These are phyloP conservation scores for Asterophora lycoperdoides DNA, from an alignment of 768 basidiomycete genomes.

Conservation along the genomic window DNA sequence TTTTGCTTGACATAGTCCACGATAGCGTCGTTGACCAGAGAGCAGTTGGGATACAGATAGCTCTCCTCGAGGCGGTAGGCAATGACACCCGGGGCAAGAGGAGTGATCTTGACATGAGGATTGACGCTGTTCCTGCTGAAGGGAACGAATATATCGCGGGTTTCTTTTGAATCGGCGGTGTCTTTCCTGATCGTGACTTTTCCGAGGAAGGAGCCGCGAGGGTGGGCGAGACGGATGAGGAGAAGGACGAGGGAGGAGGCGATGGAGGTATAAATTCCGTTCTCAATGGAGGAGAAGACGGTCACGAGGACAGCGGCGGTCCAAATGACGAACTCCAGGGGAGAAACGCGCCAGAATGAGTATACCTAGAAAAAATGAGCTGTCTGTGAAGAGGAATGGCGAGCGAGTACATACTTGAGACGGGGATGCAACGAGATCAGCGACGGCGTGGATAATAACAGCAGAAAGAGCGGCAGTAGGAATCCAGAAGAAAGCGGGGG, in stretches of 20 bases:
- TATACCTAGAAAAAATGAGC: slow-evolving; percentile 49
- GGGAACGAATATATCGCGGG: slow-evolving; percentile 84
- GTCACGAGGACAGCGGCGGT: slow-evolving; percentile 82
- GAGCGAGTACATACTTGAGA: slow-evolving; percentile 36
- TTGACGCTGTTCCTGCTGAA: slow-evolving; percentile 60
- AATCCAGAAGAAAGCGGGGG: slow-evolving; percentile 90
- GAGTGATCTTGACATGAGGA: slow-evolving; percentile 62
- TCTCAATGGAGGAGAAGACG: slow-evolving; percentile 90
- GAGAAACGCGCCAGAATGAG: slow-evolving; percentile 90
- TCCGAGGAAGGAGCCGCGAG: slow-evolving; percentile 89
- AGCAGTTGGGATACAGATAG: slow-evolving; percentile 80
- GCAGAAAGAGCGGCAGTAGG: slow-evolving; percentile 81
- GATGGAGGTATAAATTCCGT: slow-evolving; percentile 88
- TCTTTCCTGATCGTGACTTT: slow-evolving; percentile 59
- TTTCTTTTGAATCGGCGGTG: slow-evolving; percentile 28
- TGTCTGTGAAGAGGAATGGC: neutral
- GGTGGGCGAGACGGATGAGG: slow-evolving; percentile 81
- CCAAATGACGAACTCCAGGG: slow-evolving; percentile 91
- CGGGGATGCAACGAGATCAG: slow-evolving; percentile 83
- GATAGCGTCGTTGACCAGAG: slow-evolving; percentile 61
- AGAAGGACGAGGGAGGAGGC: slow-evolving; percentile 74
- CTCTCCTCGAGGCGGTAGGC: slow-evolving; percentile 93
- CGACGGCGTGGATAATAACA: slow-evolving; percentile 91
- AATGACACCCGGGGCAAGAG: slow-evolving; percentile 82
- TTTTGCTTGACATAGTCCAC: slow-evolving; percentile 78